A percentile compares a stretch with the other conserved stretches of the same genome.
Evolutionary conservation across 23 red algal species (phyloP).

Genomic region (Gracilaria caudata): DNA sequence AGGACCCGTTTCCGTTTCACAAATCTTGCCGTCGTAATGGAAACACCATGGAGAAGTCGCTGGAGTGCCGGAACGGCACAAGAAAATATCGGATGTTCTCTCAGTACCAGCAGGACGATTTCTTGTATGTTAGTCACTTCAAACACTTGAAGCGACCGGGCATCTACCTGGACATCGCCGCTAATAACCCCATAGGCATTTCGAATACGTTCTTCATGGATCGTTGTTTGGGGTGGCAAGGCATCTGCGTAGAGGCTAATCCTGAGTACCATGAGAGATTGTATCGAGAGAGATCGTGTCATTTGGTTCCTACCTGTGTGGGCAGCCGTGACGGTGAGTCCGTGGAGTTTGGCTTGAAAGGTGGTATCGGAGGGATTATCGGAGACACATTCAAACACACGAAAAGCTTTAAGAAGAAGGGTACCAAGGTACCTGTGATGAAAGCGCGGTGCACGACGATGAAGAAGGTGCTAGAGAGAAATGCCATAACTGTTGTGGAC

Average conservation of each 20-base stretch:
- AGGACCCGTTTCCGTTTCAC: too few relatives aligned
- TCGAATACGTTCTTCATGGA: constrained; percentile 72
- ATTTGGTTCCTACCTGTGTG: constrained; percentile 58
- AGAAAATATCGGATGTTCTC: too few relatives aligned
- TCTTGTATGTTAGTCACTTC: constrained; percentile 59
- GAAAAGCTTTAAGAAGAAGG: too few relatives aligned
- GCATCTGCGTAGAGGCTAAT: constrained; percentile 71
- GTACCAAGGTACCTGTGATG: too few relatives aligned
- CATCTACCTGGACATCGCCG: constrained; percentile 59
- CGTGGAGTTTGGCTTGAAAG: constrained; percentile 18
- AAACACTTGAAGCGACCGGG: constrained; percentile 31
- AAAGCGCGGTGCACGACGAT: too few relatives aligned
- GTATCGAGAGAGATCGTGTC: constrained; percentile 30
- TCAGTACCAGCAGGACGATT: constrained; percentile 63
- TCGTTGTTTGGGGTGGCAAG: constrained; percentile 60
- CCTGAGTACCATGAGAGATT: constrained; percentile 40
- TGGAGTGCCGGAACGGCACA: too few relatives aligned
- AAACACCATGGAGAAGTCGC: too few relatives aligned
- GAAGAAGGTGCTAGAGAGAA: too few relatives aligned
- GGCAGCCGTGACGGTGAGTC: constrained; percentile 10
- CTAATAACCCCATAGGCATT: constrained; percentile 49
- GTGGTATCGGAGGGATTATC: too few relatives aligned
- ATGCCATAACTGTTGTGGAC: too few relatives aligned
- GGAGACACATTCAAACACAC: too few relatives aligned
- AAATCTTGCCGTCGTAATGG: too few relatives aligned